Conservation (phyloP, 768 basidiomycete genomes). For the Amanita rubescens region DNA sequence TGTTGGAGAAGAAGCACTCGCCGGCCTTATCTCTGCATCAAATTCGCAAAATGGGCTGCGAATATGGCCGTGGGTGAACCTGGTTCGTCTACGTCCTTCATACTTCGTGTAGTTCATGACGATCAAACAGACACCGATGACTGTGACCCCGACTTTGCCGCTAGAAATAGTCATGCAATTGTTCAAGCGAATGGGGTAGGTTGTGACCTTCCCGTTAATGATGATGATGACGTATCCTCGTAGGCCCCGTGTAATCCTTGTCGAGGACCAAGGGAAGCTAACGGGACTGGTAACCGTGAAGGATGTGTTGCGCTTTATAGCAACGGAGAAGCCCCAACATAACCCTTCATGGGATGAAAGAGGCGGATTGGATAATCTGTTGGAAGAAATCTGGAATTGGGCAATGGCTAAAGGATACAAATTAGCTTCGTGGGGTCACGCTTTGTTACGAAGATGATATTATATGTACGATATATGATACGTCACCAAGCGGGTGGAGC, state of each 20-base stretch:
- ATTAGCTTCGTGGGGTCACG: conserved; percentile 30
- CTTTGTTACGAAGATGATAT: conserved; percentile 27
- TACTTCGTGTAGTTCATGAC: conserved; percentile 1
- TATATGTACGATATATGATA: background rate
- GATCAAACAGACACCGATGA: conserved; percentile 74
- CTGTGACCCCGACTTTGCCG: conserved; percentile 85
- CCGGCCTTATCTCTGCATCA: conserved; percentile 52
- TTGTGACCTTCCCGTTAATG: conserved; percentile 8
- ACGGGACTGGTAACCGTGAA: conserved; percentile 91
- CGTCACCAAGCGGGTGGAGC: background rate
- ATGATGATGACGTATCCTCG: background rate
- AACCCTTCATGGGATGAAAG: conserved; percentile 53
- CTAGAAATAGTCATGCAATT: conserved; percentile 97
- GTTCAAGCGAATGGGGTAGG: conserved; percentile 96
- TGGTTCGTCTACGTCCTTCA: conserved; percentile 42
- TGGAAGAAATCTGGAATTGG: conserved; percentile 59
- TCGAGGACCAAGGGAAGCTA: conserved; percentile 78
- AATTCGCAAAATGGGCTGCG: conserved; percentile 51
- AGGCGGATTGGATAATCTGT: conserved; percentile 56
- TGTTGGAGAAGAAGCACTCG: conserved; percentile 50
- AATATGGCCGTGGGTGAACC: conserved; percentile 91
- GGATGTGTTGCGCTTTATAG: conserved; percentile 86
- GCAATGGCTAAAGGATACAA: conserved; percentile 28
- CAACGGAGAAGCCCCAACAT: conserved; percentile 45
- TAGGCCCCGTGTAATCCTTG: conserved; percentile 94